A percentile compares a stretch with the other conserved stretches of the same genome.
These are phyloP conservation scores for Graphium sp. DNA, from an alignment of 2,329 filamentous ascomycete genomes.

Conservation along the genomic window DNA sequence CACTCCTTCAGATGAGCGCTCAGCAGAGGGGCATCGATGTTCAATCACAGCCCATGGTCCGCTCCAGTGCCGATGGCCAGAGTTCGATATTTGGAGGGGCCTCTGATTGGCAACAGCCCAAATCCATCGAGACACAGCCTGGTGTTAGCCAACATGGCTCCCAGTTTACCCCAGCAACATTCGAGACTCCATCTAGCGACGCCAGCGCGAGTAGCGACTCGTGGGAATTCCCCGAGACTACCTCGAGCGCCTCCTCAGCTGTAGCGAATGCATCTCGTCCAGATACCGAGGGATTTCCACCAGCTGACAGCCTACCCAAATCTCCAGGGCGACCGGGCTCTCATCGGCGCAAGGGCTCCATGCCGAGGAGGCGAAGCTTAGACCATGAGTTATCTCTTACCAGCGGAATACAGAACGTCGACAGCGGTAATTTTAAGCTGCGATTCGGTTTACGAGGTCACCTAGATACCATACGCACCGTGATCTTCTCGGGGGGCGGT, in stretches of 20 bases:
- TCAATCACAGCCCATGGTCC: conserved; percentile 31
- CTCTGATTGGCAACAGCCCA: conserved; percentile 15
- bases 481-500: conserved; percentile 93
- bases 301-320: conserved; percentile 63
- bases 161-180: conserved; percentile 11
- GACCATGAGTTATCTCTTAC: conserved; percentile 46
- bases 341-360: conserved; percentile 67
- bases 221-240: conserved; percentile 84
- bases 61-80: conserved; percentile 32
- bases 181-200: conserved; percentile 8
- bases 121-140: conserved; percentile 5
- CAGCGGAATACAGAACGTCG: conserved; percentile 36
- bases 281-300: conserved; percentile 78
- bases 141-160: background rate
- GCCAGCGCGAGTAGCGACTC: conserved; percentile 22
- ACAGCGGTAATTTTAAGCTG: conserved; percentile 73
- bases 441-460: conserved; percentile 85
- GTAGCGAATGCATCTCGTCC: conserved; percentile 43
- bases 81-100: conserved; percentile 18
- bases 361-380: conserved; percentile 44
- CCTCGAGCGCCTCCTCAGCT: conserved; percentile 34
- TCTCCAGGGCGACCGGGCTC: conserved; percentile 58
- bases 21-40: conserved; percentile 17
- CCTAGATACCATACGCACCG: conserved; percentile 80
- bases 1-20: conserved; percentile 12